Percentiles rank a stretch among this genome's conserved stretches.
Evolutionary conservation across 805 yeast species (phyloP).

Genomic region (Kluyveromyces wickerhamii): DNA sequence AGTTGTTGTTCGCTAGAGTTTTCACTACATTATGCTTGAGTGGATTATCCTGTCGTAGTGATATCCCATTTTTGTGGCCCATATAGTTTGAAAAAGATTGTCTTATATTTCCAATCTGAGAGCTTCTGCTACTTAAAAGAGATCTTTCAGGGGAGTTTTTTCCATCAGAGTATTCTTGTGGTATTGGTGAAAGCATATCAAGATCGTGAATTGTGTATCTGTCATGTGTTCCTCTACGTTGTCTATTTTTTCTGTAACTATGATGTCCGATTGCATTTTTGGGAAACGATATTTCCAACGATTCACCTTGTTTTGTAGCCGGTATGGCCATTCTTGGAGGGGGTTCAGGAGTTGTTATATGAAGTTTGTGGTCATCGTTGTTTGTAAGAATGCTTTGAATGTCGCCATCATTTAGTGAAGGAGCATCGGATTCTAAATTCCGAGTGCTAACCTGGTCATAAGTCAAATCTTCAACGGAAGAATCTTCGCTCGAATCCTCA

Average conservation of each 20-base stretch:
- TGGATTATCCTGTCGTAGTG: slow-evolving; percentile 1
- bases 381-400: slow-evolving; percentile 28
- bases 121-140: not conserved
- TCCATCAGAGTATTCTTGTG: slow-evolving; percentile 2
- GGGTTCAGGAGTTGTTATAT: slow-evolving; percentile 41
- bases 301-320: slow-evolving; percentile 70
- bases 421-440: slow-evolving; percentile 12
- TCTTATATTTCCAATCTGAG: slow-evolving; percentile 12
- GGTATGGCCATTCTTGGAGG: slow-evolving; percentile 76
- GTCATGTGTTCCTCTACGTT: slow-evolving; percentile 14
- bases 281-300: slow-evolving; percentile 58
- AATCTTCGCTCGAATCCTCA: slow-evolving; percentile 68
- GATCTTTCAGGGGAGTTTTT: slow-evolving; percentile 1
- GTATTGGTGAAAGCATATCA: slow-evolving; percentile 16
- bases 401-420: slow-evolving; percentile 27
- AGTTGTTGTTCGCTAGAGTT: slow-evolving; percentile 23
- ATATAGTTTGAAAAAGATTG: slow-evolving; percentile 24
- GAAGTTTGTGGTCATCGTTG: slow-evolving; percentile 29
- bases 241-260: slow-evolving; percentile 7
- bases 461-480: slow-evolving; percentile 26
- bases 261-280: slow-evolving; percentile 7
- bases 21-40: slow-evolving; percentile 14
- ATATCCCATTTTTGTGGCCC: slow-evolving; percentile 6
- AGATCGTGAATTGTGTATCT: slow-evolving; percentile 23
- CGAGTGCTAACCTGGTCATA: slow-evolving; percentile 27